Conservation (phyloP, 2,329 filamentous ascomycete genomes). For the Cryphonectria japonica region DNA sequence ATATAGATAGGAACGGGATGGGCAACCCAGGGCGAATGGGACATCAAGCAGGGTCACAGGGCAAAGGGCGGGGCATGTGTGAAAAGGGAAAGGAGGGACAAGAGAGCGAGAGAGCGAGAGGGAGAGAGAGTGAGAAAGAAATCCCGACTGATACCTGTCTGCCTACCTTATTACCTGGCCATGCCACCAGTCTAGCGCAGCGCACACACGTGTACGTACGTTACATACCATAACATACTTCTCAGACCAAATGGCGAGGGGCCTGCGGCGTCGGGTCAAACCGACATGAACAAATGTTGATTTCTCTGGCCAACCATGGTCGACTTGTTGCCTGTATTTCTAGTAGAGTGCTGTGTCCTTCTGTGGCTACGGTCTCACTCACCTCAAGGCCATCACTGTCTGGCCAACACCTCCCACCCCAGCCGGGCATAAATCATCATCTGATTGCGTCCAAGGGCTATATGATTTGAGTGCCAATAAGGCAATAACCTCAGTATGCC, state of each 20-base stretch:
- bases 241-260: background rate
- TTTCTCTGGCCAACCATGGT: background rate
- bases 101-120: too few species aligned
- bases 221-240: constrained; percentile 7
- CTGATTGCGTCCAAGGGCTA: too few species aligned
- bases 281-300: background rate
- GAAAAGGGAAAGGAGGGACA: background rate
- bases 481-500: too few species aligned
- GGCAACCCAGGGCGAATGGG: constrained; percentile 4
- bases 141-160: constrained; percentile 12
- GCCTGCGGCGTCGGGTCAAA: background rate
- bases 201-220: constrained; percentile 6
- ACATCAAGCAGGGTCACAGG: background rate
- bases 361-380: too few species aligned
- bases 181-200: constrained; percentile 9
- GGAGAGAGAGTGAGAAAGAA: background rate
- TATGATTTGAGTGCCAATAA: too few species aligned
- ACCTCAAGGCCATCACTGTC: too few species aligned
- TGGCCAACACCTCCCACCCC: too few species aligned
- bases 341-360: too few species aligned
- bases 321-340: too few species aligned
- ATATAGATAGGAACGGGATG: constrained; percentile 18
- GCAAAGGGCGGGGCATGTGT: background rate
- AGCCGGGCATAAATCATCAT: too few species aligned
- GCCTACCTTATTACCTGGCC: constrained; percentile 1